Evolutionary conservation across 805 yeast genomes (phyloP).

Genomic region (Naumovozyma baii): DNA sequence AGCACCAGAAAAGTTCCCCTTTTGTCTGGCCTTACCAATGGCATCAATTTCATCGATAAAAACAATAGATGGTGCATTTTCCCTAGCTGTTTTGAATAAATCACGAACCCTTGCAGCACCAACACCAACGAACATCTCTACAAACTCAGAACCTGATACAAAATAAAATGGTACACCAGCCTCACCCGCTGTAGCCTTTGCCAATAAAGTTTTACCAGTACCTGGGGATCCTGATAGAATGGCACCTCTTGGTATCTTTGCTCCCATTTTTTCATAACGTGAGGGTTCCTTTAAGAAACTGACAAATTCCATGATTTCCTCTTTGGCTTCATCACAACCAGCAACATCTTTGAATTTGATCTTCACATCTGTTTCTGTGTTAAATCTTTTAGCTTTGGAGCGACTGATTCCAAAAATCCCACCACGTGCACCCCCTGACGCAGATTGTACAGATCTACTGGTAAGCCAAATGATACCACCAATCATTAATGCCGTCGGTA

Average conservation of each 20-base stretch:
- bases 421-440: constrained; percentile 46
- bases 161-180: constrained; percentile 96
- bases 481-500: constrained; percentile 83
- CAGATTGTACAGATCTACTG: constrained; percentile 43
- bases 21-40: constrained; percentile 88
- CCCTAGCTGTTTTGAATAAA: constrained; percentile 82
- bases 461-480: constrained; percentile 84
- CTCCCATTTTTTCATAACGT: constrained; percentile 88
- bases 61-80: constrained; percentile 90
- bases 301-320: constrained; percentile 96
- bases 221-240: constrained; percentile 98
- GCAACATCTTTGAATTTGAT: constrained; percentile 91
- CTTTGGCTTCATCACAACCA: constrained; percentile 94
- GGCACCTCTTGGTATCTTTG: constrained; percentile 97
- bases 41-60: constrained; percentile 99
- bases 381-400: constrained; percentile 82
- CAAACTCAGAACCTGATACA: constrained; percentile 95
- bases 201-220: constrained; percentile 94
- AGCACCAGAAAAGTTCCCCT: constrained; percentile 62
- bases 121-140: constrained; percentile 98
- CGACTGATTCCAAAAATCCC: constrained; percentile 87
- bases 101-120: constrained; percentile 98
- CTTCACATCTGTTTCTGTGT: constrained; percentile 83
- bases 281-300: constrained; percentile 82
- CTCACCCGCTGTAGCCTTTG: constrained; percentile 98